Percentiles rank a stretch among this genome's conserved stretches.
Evolutionary conservation across 2,329 filamentous ascomycete genomes (phyloP).

Genomic region (Apiospora aurea): DNA sequence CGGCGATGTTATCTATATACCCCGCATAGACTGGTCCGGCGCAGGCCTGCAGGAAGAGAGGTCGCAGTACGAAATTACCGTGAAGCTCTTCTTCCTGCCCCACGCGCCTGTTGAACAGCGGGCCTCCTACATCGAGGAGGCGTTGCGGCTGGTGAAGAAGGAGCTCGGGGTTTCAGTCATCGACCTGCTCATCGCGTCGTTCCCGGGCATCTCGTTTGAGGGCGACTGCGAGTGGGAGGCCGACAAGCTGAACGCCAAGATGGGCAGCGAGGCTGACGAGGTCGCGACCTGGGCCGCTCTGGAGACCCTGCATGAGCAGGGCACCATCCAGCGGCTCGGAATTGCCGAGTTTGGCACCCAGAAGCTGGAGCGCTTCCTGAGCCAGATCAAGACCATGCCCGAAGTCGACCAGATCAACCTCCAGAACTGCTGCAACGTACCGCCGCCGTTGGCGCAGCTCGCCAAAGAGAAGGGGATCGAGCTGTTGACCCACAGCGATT

Average conservation of each 20-base stretch:
- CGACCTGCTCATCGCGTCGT: constrained; percentile 90
- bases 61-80: constrained; percentile 89
- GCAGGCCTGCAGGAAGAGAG: constrained; percentile 81
- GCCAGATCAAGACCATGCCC: constrained; percentile 73
- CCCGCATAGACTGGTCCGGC: constrained; percentile 75
- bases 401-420: constrained; percentile 96
- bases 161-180: constrained; percentile 79
- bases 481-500: constrained; percentile 91
- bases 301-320: constrained; percentile 75
- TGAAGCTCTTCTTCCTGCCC: constrained; percentile 93
- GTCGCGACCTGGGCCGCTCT: constrained; percentile 74
- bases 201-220: constrained; percentile 92
- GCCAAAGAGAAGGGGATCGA: constrained; percentile 87
- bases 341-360: constrained; percentile 91
- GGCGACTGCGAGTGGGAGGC: constrained; percentile 86
- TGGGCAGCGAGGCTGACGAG: constrained; percentile 73
- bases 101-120: constrained; percentile 70
- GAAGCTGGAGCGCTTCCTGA: constrained; percentile 79
- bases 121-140: constrained; percentile 75
- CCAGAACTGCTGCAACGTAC: constrained; percentile 94
- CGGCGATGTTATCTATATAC: constrained; percentile 73
- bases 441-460: constrained; percentile 82
- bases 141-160: constrained; percentile 79
- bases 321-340: constrained; percentile 78
- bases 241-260: constrained; percentile 65